Base-by-base conservation (phyloP, 1,284 basidiomycete genomes). In the Ganoderma leucocontextum region DNA sequence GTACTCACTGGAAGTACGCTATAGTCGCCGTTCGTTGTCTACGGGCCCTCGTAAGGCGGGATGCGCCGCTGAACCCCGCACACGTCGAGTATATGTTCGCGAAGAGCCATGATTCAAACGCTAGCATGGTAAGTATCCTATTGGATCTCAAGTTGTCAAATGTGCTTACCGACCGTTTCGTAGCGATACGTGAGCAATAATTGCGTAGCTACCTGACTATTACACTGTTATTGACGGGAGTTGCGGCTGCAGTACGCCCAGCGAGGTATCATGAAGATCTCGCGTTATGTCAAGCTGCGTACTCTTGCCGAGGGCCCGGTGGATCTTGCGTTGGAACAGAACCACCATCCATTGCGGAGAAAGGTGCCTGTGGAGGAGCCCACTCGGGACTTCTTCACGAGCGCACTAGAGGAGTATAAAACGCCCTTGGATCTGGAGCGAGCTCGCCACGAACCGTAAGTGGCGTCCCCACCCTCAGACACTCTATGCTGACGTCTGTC, bases 1-100 rank as follows among this genome's bases (percentile, higher is more conserved):
- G 82, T 22, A 93, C 92, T 15, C 94, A 97, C 78, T 97, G 95
- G 95, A 87, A 91, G 65, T 98, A 96, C 79, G 84, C 86, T 1
- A 91, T 95, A 58, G 88, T 90, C 41, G 92, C 94, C 1, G 83
- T 91, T 25, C 85, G 94, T 63, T 89, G 91, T 78, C 82, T 97
- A 17, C 87, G 93, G 49, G 88, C 90, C 1, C 82, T 97, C 36
- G 84, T 95, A 47, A 86, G 95, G 22, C 87, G 92, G 12, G 96
- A 98, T 78, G 80, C 81, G 22, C 90, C 94, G 0, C 80, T 90
- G 39, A 84, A 86, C 58, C 73, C 86, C 0, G 75, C 80, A 19
- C 88, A 90, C 69, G 79, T 89, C 57, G 78, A 80, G 42, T 91
- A 85, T 72, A 86, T 93, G 75, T 74, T 93, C 49, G 80, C 86